Evolutionary conservation across 1,284 basidiomycete species (phyloP).

Genomic region (Xanthoconium separans): DNA sequence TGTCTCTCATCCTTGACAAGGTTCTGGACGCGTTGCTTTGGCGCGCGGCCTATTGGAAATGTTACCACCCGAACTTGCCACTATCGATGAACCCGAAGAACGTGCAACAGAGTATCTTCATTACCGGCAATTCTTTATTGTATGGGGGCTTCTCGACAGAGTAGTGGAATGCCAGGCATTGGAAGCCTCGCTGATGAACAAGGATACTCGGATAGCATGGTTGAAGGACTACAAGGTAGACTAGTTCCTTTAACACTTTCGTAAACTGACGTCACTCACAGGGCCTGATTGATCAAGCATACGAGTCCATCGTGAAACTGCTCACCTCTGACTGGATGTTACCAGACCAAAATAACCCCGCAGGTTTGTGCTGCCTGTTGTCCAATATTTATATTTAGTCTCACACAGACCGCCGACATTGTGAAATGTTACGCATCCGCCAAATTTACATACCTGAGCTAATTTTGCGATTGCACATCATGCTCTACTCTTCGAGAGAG

Average conservation of each 20-base stretch:
- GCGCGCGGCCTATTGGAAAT: conserved; percentile 65
- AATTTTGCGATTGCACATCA: conserved; percentile 79
- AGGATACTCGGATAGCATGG: conserved; percentile 62
- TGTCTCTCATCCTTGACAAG: conserved; percentile 38
- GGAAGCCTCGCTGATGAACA: conserved; percentile 52
- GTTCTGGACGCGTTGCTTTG: conserved; percentile 69
- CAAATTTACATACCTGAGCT: conserved; percentile 92
- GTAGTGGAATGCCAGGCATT: conserved; percentile 57
- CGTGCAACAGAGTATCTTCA: conserved; percentile 69
- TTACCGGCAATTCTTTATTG: conserved; percentile 70
- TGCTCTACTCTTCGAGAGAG: conserved; percentile 66
- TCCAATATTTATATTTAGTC: not conserved
- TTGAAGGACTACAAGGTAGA: conserved; percentile 60
- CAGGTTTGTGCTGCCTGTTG: conserved; percentile 35
- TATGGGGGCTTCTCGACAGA: conserved; percentile 62
- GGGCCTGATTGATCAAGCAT: conserved; percentile 56
- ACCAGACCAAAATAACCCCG: conserved; percentile 44
- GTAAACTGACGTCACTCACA: conserved; percentile 25
- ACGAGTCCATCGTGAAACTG: conserved; percentile 61
- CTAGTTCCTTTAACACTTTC: not conserved
- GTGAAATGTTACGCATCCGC: conserved; percentile 78
- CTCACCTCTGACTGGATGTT: conserved; percentile 78
- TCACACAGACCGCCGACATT: conserved; percentile 54
- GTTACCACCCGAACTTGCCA: conserved; percentile 65
- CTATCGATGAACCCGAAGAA: conserved; percentile 59